Percentiles rank a stretch among this genome's conserved stretches.
These are phyloP conservation scores for Avena sativa DNA, from an alignment of 176 grass and related monocot genomes.

Conservation along the genomic window DNA sequence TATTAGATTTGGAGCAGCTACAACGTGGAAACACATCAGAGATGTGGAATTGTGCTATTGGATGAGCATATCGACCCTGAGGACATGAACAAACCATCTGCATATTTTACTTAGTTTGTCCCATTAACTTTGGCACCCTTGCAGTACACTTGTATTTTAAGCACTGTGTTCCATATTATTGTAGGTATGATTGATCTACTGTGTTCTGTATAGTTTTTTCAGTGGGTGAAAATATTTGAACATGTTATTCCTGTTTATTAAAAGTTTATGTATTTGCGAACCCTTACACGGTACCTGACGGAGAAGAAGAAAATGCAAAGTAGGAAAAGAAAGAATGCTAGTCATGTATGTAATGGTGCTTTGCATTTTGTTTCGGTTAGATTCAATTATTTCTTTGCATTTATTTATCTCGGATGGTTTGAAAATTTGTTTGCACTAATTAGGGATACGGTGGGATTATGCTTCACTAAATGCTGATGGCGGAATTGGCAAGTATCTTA, in stretches of 20 bases:
- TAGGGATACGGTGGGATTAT: too few relatives aligned
- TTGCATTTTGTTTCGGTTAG: constrained; percentile 34
- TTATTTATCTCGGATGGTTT: too few relatives aligned
- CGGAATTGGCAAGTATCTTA: too few relatives aligned
- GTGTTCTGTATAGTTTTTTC: not conserved
- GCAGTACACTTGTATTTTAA: constrained; percentile 8
- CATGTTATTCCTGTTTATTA: constrained; percentile 38
- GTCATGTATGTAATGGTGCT: constrained; percentile 56
- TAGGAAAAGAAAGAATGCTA: constrained; percentile 66
- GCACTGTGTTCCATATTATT: not conserved
- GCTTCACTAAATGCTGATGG: too few relatives aligned
- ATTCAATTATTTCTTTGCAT: too few relatives aligned
- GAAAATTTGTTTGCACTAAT: too few relatives aligned
- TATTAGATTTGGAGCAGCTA: too few relatives aligned
- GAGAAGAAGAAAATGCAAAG: constrained; percentile 61
- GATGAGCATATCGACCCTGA: too few relatives aligned
- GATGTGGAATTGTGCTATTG: too few relatives aligned
- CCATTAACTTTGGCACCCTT: not conserved
- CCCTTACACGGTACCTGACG: constrained; percentile 79
- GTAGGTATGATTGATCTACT: not conserved
- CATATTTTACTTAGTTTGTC: not conserved
- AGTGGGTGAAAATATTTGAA: constrained; percentile 1
- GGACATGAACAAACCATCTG: not conserved
- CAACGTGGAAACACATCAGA: too few relatives aligned
- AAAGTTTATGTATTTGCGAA: constrained; percentile 72